Evolutionary conservation across 2,329 filamentous ascomycete genomes (phyloP), one percentile per base, ranked within the genome.

Genomic region (Penicillium polonicum): DNA sequence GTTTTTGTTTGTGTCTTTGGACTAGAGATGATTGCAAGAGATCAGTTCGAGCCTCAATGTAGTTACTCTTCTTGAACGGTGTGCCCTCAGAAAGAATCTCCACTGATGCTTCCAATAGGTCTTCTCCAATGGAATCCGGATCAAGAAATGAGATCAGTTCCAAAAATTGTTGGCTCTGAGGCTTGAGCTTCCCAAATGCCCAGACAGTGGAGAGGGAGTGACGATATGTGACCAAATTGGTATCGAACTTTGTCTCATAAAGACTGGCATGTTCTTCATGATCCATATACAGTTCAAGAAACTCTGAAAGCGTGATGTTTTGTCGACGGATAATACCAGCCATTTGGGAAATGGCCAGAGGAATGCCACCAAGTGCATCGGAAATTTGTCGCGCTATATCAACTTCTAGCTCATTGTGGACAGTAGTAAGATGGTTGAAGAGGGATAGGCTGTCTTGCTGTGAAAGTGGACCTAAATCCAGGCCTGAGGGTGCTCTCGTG

Each of bases 1-100:
- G 57, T 45, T 65, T 60, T 41, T 60, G 21, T 23, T 59, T 66
- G 27, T 70, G 53, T 45, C 58, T 57, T 38, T 64, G 60, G n/a
- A 70, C 46, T 4, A 71, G 60, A 9, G 69, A 71, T 43, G 55
- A 65, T 23, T 64, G 52, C 13, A 70, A 45, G 19, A 70, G 65
- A 39, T 68, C 67, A 2, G 53, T 57, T 57, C 60, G 61, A 21
- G 69, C 68, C 0, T 63, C 31, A 27, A 62, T 38, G 44, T 66
- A 71, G n/a, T 48, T 3, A 35, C 7, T 21, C 0, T 50, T 59
- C 19, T 59, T 66, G 23, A 55, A 55, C 1, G 5, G 2, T 13
- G 62, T 50, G n/a, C 53, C 60, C 0, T 59, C 36, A 5, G 19
- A 15, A 3, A 51, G 12, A 12, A 39, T 4, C 5, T 9, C 10